Evolutionary conservation across 2,329 filamentous ascomycete species (phyloP), one percentile per base, ranked within the genome.

Genomic region (Colletotrichum liaoningense): DNA sequence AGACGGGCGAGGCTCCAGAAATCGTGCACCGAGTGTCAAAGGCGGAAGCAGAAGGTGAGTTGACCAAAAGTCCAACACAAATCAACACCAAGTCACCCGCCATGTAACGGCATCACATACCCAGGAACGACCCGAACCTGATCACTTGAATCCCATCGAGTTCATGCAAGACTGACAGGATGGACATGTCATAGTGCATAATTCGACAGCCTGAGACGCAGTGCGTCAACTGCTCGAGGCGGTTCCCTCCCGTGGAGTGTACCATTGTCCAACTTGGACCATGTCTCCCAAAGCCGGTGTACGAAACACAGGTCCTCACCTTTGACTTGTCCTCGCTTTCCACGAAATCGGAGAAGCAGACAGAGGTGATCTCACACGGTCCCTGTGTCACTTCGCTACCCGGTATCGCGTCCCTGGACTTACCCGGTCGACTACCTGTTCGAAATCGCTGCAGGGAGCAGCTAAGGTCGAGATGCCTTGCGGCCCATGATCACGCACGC

Each of bases 31-130:
- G 74, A 76, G 28, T 76, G 71, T 26, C 74, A 75, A 56, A 65
- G 72, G 38, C 64, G 74, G 19, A 76, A 76, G 64, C 74, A 76
- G 46, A 76, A 74, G 74, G 75, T 75, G 24, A 63, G 74, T 63
- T 49, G 26, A 33, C 8, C 14, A 30, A 33, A n/a, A 22, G 5
- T 24, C 5, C 4, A 46, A 22, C 6, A 19, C 38, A 16, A n/a
- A 26, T 35, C 52, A n/a, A 49, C 16, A 49, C 35, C 22, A 55
- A 35, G 2, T 19, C 19, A 5, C 8, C 19, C 19, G 28, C 52
- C 11, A 6, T 49, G 42, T n/a, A 49, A 49, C 42, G 42, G 16
- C 11, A 5, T 49, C 19, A 49, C 19, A 49, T 49, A 19, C 16
- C 28, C 38, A n/a, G 35, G 49, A 38, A 35, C 68, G 68, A 24